A percentile compares a stretch with the other conserved stretches of the same genome.
These are phyloP conservation scores for Tetrahymena elliotti DNA, from an alignment of 73 alveolate genomes.

Conservation along the genomic window DNA sequence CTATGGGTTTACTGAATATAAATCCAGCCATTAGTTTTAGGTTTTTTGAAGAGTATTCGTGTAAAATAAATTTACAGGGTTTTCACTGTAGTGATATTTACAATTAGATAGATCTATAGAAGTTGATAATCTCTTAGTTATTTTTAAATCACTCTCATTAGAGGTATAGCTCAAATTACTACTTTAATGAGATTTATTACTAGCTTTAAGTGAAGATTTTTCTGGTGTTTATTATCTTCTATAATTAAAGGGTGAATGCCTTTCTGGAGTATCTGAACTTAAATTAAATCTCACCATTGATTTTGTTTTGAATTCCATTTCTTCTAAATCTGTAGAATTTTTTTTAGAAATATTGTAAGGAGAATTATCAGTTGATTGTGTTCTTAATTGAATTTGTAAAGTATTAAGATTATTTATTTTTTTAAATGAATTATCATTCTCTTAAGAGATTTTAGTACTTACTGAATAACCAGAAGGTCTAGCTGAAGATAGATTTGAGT, in stretches of 20 bases:
- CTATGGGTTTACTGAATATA: neutral
- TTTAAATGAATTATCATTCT: neutral
- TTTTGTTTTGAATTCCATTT: neutral
- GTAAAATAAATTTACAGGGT: neutral
- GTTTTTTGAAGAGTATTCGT: neutral
- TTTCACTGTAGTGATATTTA: neutral
- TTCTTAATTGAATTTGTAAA: neutral
- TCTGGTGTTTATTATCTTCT: neutral
- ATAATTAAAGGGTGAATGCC: neutral
- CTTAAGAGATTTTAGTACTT: neutral
- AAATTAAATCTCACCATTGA: neutral
- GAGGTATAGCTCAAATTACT: neutral
- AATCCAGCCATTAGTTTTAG: neutral
- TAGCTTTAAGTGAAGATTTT: neutral
- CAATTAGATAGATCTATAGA: neutral
- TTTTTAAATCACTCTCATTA: neutral
- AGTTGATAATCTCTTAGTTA: neutral
- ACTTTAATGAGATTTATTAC: neutral
- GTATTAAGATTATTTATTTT: neutral
- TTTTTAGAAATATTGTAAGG: neutral
- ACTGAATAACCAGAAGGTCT: neutral
- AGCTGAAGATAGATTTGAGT: neutral
- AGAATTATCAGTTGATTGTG: neutral
- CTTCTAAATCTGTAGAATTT: neutral
- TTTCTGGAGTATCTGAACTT: neutral